Evolutionary conservation across 352 stramenopile genomes (phyloP).

Genomic region (Pythium guiyangense): DNA sequence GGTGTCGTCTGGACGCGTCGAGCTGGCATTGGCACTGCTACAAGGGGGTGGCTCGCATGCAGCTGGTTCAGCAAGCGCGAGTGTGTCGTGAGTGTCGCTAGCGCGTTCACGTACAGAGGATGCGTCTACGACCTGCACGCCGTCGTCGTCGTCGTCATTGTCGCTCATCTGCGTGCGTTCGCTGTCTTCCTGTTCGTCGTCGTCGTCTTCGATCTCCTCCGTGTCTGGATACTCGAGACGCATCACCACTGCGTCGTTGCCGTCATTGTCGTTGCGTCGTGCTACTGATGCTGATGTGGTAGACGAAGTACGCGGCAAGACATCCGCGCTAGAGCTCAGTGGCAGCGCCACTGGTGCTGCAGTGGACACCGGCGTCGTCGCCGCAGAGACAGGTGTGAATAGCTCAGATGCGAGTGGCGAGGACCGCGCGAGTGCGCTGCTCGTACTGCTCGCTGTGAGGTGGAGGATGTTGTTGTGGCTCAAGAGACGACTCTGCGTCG

Average conservation of each 20-base stretch:
- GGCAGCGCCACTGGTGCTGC: no score
- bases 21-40: not conserved
- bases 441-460: not conserved
- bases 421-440: not conserved
- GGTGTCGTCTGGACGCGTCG: not conserved
- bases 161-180: not conserved
- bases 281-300: no score
- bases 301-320: no score
- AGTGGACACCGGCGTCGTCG: no score
- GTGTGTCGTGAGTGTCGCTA: no score
- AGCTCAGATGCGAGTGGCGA: not conserved
- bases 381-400: no score
- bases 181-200: not conserved
- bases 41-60: no score
- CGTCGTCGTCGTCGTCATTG: not conserved
- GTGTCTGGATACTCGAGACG: not conserved
- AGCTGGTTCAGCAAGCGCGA: no score
- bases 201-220: not conserved
- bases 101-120: no score
- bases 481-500: slow-evolving; percentile 47
- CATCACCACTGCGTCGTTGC: not conserved
- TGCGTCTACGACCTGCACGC: not conserved
- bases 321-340: no score
- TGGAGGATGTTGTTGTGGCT: slow-evolving; percentile 12
- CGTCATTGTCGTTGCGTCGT: no score